Conservation (phyloP, 805 yeast species). For the Metschnikowia kofuensis region DNA sequence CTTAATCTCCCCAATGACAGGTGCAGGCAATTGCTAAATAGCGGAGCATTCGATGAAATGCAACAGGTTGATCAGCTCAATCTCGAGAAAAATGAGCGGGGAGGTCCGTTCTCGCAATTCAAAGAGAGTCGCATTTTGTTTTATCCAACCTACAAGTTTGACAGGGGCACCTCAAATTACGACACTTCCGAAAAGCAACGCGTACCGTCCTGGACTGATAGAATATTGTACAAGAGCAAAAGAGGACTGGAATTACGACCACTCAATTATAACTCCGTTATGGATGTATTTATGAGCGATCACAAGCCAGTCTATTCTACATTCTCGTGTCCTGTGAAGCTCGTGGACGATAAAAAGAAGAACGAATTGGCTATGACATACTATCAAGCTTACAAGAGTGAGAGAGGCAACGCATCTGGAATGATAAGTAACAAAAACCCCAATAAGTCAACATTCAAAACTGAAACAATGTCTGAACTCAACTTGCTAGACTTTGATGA, state of each 20-base stretch:
- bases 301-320: constrained; percentile 92
- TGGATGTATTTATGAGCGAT: constrained; percentile 65
- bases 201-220: constrained; percentile 95
- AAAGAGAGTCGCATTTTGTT: constrained; percentile 75
- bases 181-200: constrained; percentile 91
- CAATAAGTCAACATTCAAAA: constrained; percentile 19
- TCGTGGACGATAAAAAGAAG: constrained; percentile 51
- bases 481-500: constrained; percentile 32
- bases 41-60: constrained; percentile 46
- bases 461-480: constrained; percentile 33
- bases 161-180: constrained; percentile 74
- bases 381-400: constrained; percentile 27
- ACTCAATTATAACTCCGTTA: constrained; percentile 64
- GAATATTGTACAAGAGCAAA: constrained; percentile 67
- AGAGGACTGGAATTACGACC: constrained; percentile 45
- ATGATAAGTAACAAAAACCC: constrained; percentile 1
- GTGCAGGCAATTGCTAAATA: constrained; percentile 55
- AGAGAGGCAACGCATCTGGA: no score
- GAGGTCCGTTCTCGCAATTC: constrained; percentile 68
- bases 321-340: constrained; percentile 60
- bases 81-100: constrained; percentile 56
- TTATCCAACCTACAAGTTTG: constrained; percentile 90
- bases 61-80: constrained; percentile 76
- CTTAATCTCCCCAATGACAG: constrained; percentile 69
- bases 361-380: constrained; percentile 24